Evolutionary conservation across 768 basidiomycete species (phyloP).

Genomic region (Termitomyces sp.): DNA sequence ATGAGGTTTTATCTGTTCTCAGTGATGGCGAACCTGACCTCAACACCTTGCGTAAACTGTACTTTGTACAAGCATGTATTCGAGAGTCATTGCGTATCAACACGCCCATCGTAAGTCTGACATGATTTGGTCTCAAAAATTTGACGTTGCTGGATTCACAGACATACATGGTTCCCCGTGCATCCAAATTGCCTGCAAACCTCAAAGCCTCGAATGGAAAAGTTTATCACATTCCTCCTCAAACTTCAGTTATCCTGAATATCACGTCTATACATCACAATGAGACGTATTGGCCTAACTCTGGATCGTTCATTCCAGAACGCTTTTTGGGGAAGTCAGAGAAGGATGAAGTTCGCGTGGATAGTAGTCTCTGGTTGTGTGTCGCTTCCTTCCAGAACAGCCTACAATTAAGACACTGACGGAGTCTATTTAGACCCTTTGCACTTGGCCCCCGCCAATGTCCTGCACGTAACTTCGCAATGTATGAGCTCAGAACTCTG

Average conservation of each 20-base stretch:
- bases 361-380: neutral
- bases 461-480: slow-evolving; percentile 21
- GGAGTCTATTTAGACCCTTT: slow-evolving; percentile 14
- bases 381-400: neutral
- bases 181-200: neutral
- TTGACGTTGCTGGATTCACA: neutral
- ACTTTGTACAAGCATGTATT: slow-evolving; percentile 29
- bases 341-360: slow-evolving; percentile 12
- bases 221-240: slow-evolving; percentile 21
- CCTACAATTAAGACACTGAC: neutral
- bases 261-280: slow-evolving; percentile 24
- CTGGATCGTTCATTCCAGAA: slow-evolving; percentile 22
- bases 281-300: slow-evolving; percentile 19
- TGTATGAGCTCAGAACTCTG: slow-evolving; percentile 13
- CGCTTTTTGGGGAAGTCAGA: slow-evolving; percentile 17
- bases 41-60: slow-evolving; percentile 18
- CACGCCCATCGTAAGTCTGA: slow-evolving; percentile 15
- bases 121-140: neutral
- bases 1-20: slow-evolving; percentile 26
- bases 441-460: slow-evolving; percentile 26
- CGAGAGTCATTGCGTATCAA: slow-evolving; percentile 31
- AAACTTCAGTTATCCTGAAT: slow-evolving; percentile 23
- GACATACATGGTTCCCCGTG: neutral
- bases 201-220: neutral
- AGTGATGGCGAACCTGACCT: slow-evolving; percentile 21